A percentile compares a stretch with the other conserved stretches of the same genome.
These are phyloP conservation scores for Saccharomyces cerevisiae DNA, from an alignment of 805 yeast genomes.

Conservation along the genomic window DNA sequence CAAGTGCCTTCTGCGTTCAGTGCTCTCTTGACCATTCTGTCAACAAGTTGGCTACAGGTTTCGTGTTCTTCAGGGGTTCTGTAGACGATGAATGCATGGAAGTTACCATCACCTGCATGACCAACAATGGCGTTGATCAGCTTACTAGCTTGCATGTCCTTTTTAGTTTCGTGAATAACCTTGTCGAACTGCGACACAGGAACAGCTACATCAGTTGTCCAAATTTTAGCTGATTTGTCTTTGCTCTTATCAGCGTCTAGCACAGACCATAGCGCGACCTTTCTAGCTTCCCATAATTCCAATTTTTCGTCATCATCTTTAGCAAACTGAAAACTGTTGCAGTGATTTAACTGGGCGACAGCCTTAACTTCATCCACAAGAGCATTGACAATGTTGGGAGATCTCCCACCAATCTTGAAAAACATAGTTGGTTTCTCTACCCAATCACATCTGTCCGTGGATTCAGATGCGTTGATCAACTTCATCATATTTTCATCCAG, in stretches of 20 bases:
- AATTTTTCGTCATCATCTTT: constrained; percentile 50
- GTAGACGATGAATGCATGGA: constrained; percentile 61
- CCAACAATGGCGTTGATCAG: constrained; percentile 57
- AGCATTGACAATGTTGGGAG: constrained; percentile 36
- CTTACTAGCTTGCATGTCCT: constrained; percentile 46
- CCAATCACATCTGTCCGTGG: constrained; percentile 44
- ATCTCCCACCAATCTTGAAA: constrained; percentile 54
- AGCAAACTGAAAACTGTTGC: constrained; percentile 56
- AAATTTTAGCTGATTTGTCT: constrained; percentile 43
- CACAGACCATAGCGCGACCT: constrained; percentile 57
- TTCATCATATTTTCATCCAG: constrained; percentile 67
- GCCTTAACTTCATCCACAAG: constrained; percentile 38
- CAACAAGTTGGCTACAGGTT: constrained; percentile 42
- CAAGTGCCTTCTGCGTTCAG: constrained; percentile 71
- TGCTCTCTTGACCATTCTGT: constrained; percentile 58
- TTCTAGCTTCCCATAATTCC: constrained; percentile 70
- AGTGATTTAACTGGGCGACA: constrained; percentile 48
- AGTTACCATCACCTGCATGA: constrained; percentile 80
- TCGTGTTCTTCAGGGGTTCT: constrained; percentile 42
- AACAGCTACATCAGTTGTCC: constrained; percentile 81
- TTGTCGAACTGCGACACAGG: constrained; percentile 61
- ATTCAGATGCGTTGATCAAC: constrained; percentile 50
- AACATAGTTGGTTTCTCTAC: constrained; percentile 53
- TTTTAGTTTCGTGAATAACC: constrained; percentile 54
- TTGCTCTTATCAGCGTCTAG: constrained; percentile 54